Evolutionary conservation across 176 grass and related monocot genomes (phyloP), one percentile per base, ranked within the genome.

Genomic region (Urochloa ruziziensis): DNA sequence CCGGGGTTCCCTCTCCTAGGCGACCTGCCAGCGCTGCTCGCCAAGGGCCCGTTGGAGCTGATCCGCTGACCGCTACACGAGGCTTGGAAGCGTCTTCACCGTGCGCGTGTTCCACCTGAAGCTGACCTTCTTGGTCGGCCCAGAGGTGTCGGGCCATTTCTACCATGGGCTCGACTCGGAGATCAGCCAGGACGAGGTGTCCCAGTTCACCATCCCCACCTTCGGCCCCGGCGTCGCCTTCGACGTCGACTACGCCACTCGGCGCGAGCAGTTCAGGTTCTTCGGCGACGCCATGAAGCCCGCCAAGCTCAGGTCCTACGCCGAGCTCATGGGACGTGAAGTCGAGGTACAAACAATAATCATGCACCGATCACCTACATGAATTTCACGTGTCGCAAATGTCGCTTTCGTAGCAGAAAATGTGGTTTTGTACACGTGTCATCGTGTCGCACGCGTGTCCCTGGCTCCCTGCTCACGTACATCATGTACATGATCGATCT

Each of bases 221-320:
- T 95, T 92, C 30, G 90, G 88, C 14, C 85, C 75, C 2, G 81
- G 88, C 23, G 76, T 96, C 13, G 85, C 74, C 61, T 96, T 90
- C 18, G 90, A 90, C 21, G 85, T 89, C 0, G 86, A 86, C 2
- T 88, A 81, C 10, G 70, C 85, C 60, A 82, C 79, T 8, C 70
- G 86, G 3, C 83, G 62, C 5, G 90, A 93, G 84, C 88, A 96
- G 68, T 89, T 93, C 48, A 76, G 86, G 57, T 93, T 93, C 86
- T 86, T 96, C 27, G 87, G 83, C 5, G 85, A 92, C 21, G 71
- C 85, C 19, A 69, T 89, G 82, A 86, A 86, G 47, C 89, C 90
- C 0, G 69, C 23, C 23, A 95, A 90, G 70, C 69, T 95, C 7
- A 34, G 90, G 75, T 58, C 81, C 6, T 92, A 95, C 62, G 90